Base-by-base conservation (phyloP, 805 yeast species). In the Barnettozyma pratensis region DNA sequence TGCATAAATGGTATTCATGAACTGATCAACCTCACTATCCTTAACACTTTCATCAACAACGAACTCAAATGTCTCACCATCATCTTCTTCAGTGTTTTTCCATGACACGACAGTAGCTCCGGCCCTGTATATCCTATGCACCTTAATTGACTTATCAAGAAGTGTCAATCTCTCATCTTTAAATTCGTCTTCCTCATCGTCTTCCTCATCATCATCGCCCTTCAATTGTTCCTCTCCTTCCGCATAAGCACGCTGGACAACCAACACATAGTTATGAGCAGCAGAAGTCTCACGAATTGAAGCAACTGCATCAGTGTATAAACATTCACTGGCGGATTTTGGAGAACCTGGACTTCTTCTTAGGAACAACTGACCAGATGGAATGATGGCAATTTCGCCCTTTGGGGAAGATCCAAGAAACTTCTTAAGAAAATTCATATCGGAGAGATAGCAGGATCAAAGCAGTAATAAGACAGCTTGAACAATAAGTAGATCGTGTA, bases 31-130 rank as follows among this genome's bases (percentile, higher is more conserved):
- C 28, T 73, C 78, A 12, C 69, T 50, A 11, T 59, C 54, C 7
- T 79, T 70, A n/a, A 82, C 77, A 11, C 76, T 74, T 42, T 75
- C 76, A 52, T 81, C 87, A 44, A 88, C 79, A 26, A 85, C 74
- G 66, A 87, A 91, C 65, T 90, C 96, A 65, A 85, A 89, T 53
- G 73, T 69, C 60, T 91, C 97, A 27, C 89, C 97, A 5, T 75
- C 73, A 58, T 91, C 97, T n/a, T 96, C 97, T 40, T 81, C 81
- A 36, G 80, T 62, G 63, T 94, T 96, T 11, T 69, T 73, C 98
- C 98, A 92, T 0, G 84, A 72, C 29, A 92, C 75, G 2, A 83
- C 80, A 37, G 73, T 68, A 4, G 75, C 69, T 1, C 83, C 86
- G 36, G 79, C 77, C 38, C 71, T 65, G 46, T 76, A 75, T 48